Evolutionary conservation across 306 rosid genomes (phyloP).

Genomic region (Pterocarpus santalinus): DNA sequence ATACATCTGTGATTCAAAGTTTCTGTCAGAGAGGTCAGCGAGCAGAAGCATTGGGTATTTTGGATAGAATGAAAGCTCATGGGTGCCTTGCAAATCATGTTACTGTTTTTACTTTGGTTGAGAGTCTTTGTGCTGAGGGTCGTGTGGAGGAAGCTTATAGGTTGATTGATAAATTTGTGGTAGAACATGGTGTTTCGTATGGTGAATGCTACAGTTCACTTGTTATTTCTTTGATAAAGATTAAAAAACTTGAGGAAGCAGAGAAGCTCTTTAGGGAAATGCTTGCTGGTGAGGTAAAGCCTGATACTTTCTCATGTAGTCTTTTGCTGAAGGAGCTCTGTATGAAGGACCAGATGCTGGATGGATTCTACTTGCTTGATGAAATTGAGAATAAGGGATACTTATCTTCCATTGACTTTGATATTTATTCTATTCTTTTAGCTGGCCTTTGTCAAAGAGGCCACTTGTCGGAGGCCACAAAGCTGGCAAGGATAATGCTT

Average conservation of each 20-base stretch:
- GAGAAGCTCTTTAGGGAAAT: conserved; percentile 72
- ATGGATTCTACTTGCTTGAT: conserved; percentile 70
- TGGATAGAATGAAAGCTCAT: conserved; percentile 76
- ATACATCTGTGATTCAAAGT: conserved; percentile 76
- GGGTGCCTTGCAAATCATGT: conserved; percentile 75
- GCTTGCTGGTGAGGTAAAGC: conserved; percentile 64
- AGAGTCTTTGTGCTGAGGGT: conserved; percentile 60
- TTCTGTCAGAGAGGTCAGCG: conserved; percentile 68
- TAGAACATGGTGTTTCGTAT: conserved; percentile 61
- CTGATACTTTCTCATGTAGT: conserved; percentile 69
- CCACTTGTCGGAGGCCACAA: conserved; percentile 63
- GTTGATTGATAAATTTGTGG: conserved; percentile 65
- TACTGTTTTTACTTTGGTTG: conserved; percentile 64
- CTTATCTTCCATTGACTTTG: conserved; percentile 66
- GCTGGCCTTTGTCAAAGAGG: conserved; percentile 67
- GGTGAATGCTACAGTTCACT: conserved; percentile 77
- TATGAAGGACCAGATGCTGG: conserved; percentile 60
- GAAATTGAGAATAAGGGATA: conserved; percentile 66
- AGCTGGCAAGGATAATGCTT: conserved; percentile 72
- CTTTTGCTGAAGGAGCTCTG: conserved; percentile 73
- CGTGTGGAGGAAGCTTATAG: conserved; percentile 65
- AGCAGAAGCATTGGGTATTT: conserved; percentile 65
- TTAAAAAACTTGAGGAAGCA: conserved; percentile 63
- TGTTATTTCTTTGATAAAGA: conserved; percentile 66
- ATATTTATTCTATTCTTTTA: conserved; percentile 67